Evolutionary conservation across 768 basidiomycete species (phyloP).

Genomic region (Calocybe gangraenosa): DNA sequence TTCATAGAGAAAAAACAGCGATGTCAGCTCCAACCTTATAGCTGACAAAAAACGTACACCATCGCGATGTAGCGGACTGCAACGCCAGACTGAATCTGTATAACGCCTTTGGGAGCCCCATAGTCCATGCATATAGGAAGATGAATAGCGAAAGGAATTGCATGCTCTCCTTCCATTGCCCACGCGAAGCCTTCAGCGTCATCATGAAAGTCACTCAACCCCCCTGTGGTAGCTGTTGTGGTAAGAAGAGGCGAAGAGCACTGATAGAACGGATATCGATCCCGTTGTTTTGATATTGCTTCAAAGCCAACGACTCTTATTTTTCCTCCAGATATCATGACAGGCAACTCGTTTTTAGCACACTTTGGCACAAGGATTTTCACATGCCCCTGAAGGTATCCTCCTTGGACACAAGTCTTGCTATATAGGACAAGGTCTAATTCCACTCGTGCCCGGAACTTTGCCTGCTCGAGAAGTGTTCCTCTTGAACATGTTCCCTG

Average conservation of each 20-base stretch:
- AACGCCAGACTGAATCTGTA: constrained; percentile 53
- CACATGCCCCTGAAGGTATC: constrained; percentile 63
- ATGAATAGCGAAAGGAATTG: constrained; percentile 67
- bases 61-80: constrained; percentile 77
- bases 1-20: neutral
- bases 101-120: constrained; percentile 55
- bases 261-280: constrained; percentile 82
- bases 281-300: constrained; percentile 49
- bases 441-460: constrained; percentile 69
- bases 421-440: constrained; percentile 78
- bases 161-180: constrained; percentile 63
- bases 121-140: constrained; percentile 53
- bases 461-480: constrained; percentile 66
- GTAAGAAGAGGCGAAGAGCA: constrained; percentile 51
- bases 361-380: constrained; percentile 59
- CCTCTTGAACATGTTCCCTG: constrained; percentile 18
- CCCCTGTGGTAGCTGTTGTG: constrained; percentile 40
- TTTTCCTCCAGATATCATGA: constrained; percentile 72
- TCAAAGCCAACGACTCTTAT: constrained; percentile 85
- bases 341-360: constrained; percentile 48
- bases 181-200: constrained; percentile 61
- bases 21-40: constrained; percentile 6
- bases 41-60: constrained; percentile 46
- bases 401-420: constrained; percentile 77
- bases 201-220: constrained; percentile 37